These are phyloP conservation scores for Penicillium glabrum DNA, from an alignment of 2,329 filamentous ascomycete species.

Conservation along the genomic window DNA sequence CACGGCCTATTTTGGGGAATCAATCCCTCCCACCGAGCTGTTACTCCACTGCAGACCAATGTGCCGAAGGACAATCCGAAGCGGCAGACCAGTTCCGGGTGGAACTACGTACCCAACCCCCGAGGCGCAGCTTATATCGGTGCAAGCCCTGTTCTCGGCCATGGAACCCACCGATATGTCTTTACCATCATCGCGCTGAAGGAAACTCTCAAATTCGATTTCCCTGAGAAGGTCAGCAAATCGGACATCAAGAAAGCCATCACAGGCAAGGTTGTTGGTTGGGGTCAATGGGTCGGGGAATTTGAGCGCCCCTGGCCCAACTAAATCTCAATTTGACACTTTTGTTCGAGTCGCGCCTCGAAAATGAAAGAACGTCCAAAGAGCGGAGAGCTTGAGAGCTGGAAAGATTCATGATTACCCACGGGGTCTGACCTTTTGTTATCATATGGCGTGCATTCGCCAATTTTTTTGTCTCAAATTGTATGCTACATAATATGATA, in stretches of 20 bases:
- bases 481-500: neutral
- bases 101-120: conserved; percentile 29
- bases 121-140: conserved; percentile 25
- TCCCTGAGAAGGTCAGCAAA: conserved; percentile 23
- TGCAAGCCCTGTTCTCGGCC: conserved; percentile 29
- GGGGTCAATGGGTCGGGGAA: conserved; percentile 33
- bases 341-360: neutral
- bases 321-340: neutral
- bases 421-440: neutral
- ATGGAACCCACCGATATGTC: conserved; percentile 35
- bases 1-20: conserved; percentile 35
- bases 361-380: neutral
- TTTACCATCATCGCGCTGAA: conserved; percentile 33
- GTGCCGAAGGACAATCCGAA: neutral
- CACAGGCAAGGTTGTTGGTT: conserved; percentile 30
- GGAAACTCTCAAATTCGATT: conserved; percentile 20
- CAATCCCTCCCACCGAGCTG: conserved; percentile 1
- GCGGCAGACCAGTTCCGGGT: conserved; percentile 23
- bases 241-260: conserved; percentile 29
- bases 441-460: neutral
- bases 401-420: neutral
- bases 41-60: neutral
- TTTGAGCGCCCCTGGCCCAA: conserved; percentile 28
- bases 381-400: neutral
- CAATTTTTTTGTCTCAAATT: neutral